Evolutionary conservation across 1,284 basidiomycete genomes (phyloP), one percentile per base, ranked within the genome.

Genomic region (Tremellales sp.): DNA sequence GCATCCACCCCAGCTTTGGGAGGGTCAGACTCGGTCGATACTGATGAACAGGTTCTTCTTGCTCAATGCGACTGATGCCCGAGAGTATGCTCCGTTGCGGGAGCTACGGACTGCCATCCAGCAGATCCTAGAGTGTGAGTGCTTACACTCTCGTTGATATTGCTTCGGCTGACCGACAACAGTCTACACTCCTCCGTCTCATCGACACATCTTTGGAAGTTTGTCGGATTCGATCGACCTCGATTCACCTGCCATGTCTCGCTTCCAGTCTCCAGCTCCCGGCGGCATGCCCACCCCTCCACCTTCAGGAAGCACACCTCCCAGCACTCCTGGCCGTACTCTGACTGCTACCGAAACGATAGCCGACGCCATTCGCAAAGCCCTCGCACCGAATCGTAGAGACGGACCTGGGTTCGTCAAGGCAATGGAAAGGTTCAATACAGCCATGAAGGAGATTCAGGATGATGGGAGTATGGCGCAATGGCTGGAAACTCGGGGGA

Each of bases 351-450:
- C 50, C 7, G 75, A 76, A 44, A 73, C 78, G 8, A 76, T 80
- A 44, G 67, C 76, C 33, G 76, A 78, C 45, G 66, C 74, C 12
- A 61, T 81, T 33, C 74, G 78, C n/a, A 76, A 77, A 49, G 75
- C 79, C 5, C 67, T 77, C 13, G 68, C 70, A 0, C 60, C 62
- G 10, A 77, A 79, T 49, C 68, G 78, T 23, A 62, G 75, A 15
- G 73, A 79, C 49, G 78, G 79, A 1, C 75, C 76, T 0, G 69
- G 73, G 0, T 77, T 81, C 53, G 43, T 78, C 33, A 58, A 64
- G 10, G 76, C 77, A 1, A 57, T 81, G 27, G 61, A 71, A 11
- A 67, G 76, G n/a, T 80, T 76, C 67, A 82, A 82, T 57, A 19
- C 45, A 0, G 72, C 70, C 3, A 64, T 81, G 42, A 52, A 51